Base-by-base conservation (phyloP, 768 basidiomycete species). In the Rubroboletus pulcherrimus region DNA sequence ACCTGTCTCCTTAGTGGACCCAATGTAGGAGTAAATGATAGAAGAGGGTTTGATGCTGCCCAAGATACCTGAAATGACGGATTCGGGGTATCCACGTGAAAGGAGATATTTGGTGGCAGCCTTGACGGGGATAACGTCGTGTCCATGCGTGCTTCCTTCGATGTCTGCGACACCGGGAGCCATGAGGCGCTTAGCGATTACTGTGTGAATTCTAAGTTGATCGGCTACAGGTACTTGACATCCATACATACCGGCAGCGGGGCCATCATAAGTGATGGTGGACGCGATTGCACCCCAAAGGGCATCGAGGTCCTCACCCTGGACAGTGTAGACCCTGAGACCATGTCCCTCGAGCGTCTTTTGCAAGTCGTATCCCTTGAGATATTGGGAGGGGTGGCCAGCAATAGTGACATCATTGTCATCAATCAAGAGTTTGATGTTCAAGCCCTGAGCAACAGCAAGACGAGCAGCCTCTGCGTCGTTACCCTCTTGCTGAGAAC, bases 321-420 rank as follows among this genome's bases (percentile, higher is more conserved):
- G 72, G 34, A 81, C 87, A 3, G 77, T 80, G 59, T 87, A 51
- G 31, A 93, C 89, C 71, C 86, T 87, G 62, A 94, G 75, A 2
- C 92, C 91, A 57, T 93, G 91, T 5, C 92, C 92, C 54, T 80
- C 76, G 15, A 93, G 80, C 0, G 91, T 93, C 75, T 85, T 82
- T 24, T 72, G 65, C 34, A 93, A 65, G 49, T 84, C 78, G 73
- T 83, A 94, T 24, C 91, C 91, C 66, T 85, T 85, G 63, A 93
- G 81, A 67, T 93, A 93, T 47, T 92, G 72, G 14, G 90, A 92
- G 5, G 92, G 92, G 65, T 93, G 91, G 0, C 92, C 92, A n/a
- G 91, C 85, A 57, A 93, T 94, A 8, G 91, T 93, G 61, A 93
- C 91, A 67, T 94, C 86, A 73, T 94, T 93, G 73, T 93, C 90